Conservation (phyloP, 495 filamentous ascomycete species). For the Aspergillus funiculosus region DNA sequence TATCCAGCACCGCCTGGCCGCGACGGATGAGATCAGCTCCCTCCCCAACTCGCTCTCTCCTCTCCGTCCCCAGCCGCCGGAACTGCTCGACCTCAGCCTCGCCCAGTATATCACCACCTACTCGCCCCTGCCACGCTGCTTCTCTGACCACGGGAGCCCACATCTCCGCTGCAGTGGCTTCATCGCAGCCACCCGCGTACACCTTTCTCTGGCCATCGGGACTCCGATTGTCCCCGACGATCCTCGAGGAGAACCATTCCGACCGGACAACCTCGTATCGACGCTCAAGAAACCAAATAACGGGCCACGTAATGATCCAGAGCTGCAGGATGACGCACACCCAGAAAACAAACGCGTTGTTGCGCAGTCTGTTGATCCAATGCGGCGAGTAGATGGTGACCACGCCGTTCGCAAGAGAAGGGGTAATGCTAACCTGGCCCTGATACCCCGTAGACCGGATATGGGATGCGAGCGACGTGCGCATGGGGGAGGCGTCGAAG, state of each 20-base stretch:
- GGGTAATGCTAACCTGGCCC: slow-evolving; percentile 26
- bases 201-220: slow-evolving; percentile 8
- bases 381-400: slow-evolving; percentile 43
- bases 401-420: slow-evolving; percentile 21
- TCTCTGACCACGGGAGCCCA: slow-evolving; percentile 38
- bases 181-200: slow-evolving; percentile 28
- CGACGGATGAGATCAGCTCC: slow-evolving; percentile 4
- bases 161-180: slow-evolving; percentile 26
- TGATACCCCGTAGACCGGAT: slow-evolving; percentile 41
- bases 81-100: slow-evolving; percentile 11
- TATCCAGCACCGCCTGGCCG: slow-evolving; percentile 8
- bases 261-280: slow-evolving; percentile 35
- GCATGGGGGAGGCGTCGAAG: slow-evolving; percentile 29
- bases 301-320: slow-evolving; percentile 42
- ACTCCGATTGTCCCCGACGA: slow-evolving; percentile 7
- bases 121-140: slow-evolving; percentile 27
- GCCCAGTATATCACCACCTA: slow-evolving; percentile 9
- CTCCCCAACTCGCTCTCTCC: neutral
- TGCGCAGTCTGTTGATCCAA: slow-evolving; percentile 40
- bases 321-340: slow-evolving; percentile 37
- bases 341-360: slow-evolving; percentile 35
- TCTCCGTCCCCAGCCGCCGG: neutral
- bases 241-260: slow-evolving; percentile 29
- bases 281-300: slow-evolving; percentile 39
- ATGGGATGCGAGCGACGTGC: slow-evolving; percentile 31